Base-by-base conservation (phyloP, 139 green algal genomes). In the Tetradesmus obliquus region DNA sequence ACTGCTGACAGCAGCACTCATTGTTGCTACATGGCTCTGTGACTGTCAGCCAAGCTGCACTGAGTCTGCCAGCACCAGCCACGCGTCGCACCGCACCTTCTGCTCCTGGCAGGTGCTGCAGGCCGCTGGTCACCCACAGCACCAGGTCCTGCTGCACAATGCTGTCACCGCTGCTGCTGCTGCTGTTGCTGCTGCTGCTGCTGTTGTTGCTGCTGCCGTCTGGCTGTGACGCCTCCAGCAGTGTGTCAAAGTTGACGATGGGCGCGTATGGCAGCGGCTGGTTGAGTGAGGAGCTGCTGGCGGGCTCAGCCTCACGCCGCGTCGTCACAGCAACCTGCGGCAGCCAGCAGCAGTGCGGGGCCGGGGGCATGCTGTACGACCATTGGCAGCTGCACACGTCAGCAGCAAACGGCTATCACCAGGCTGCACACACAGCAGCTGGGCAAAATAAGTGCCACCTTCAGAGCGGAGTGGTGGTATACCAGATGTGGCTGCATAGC, bases 131-230 rank as follows among this genome's bases (percentile, higher is more conserved):
- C 9, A 93, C 82, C 91, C 91, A 93, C 45, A 88, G n/a, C 20
- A 93, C 87, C 87, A 93, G 22, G 66, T 91, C 91, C 71, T 89
- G 69, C 4, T 82, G 24, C 3, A 71, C 62, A 15, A 91, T 84
- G 55, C 4, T 10, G 22, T 93, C 91, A 45, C 82, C 87, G 7
- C 6, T 57, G 55, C 19, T 91, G 32, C 15, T 54, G 71, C 58
- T 84, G 86, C 55, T 7, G 20, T 54, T 55, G 32, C n/a, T 32
- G 22, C 9, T 57, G 51, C 5, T 17, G 2, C 19, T 89, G 45
- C 66, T n/a, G 84, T 79, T 80, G 13, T 15, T 83, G 79, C 8
- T 83, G 51, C 15, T 82, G 85, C 55, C 66, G 12, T 76, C 15
- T 74, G 53, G 45, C 10, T 22, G 69, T 90, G 24, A 55, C 76